Conservation (phyloP, 1,139 yeast species). For the Yamadazyma kanchanaburiensis region DNA sequence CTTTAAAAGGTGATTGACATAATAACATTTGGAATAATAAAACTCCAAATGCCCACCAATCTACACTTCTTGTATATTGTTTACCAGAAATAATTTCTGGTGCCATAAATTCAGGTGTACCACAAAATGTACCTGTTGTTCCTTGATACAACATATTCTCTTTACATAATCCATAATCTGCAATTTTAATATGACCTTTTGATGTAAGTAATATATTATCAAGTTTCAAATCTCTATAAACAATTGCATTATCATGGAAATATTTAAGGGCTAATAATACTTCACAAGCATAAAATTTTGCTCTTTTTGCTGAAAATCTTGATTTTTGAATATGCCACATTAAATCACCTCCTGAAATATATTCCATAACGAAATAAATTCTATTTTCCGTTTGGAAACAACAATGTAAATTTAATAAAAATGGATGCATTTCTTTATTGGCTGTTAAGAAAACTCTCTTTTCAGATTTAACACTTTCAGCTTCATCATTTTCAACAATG, state of each 20-base stretch:
- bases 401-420: slow-evolving; percentile 84
- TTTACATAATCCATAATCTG: slow-evolving; percentile 95
- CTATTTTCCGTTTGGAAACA: slow-evolving; percentile 98
- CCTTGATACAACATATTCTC: slow-evolving; percentile 92
- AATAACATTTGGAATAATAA: slow-evolving; percentile 91
- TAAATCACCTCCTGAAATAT: slow-evolving; percentile 94
- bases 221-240: slow-evolving; percentile 92
- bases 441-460: slow-evolving; percentile 91
- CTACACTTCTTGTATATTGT: slow-evolving; percentile 89
- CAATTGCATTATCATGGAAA: slow-evolving; percentile 93
- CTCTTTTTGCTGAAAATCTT: slow-evolving; percentile 83
- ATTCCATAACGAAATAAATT: slow-evolving; percentile 97
- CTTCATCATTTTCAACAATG: slow-evolving; percentile 92
- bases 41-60: slow-evolving; percentile 99
- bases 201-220: slow-evolving; percentile 88
- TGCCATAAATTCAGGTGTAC: slow-evolving; percentile 99
- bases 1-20: slow-evolving; percentile 96
- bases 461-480: slow-evolving; percentile 90
- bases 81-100: slow-evolving; percentile 95
- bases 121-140: slow-evolving; percentile 95
- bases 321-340: slow-evolving; percentile 99
- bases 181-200: slow-evolving; percentile 94
- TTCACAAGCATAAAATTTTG: slow-evolving; percentile 96
- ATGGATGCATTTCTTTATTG: slow-evolving; percentile 87
- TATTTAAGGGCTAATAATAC: slow-evolving; percentile 86